Conservation (phyloP, 2,329 filamentous ascomycete species). For the Fusarium continuum region DNA sequence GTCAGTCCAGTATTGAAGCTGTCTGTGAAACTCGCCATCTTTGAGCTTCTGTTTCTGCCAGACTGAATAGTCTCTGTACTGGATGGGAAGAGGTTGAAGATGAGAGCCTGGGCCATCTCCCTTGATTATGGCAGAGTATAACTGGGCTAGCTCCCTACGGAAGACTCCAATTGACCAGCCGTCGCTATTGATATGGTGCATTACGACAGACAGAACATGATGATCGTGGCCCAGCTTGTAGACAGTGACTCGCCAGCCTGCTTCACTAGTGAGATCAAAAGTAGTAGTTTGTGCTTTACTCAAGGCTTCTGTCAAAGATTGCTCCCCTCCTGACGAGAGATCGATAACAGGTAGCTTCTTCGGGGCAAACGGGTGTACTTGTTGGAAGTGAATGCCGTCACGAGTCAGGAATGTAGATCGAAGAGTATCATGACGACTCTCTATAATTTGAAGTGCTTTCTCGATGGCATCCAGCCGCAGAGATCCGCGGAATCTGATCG, state of each 20-base stretch:
- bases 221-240: background rate
- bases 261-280: slow-evolving; percentile 13
- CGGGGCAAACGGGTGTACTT: no score
- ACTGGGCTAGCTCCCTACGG: slow-evolving; percentile 12
- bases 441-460: no score
- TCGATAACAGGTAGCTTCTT: no score
- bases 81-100: slow-evolving; percentile 34
- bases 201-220: slow-evolving; percentile 25
- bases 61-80: slow-evolving; percentile 39
- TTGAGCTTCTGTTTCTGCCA: slow-evolving; percentile 45
- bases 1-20: slow-evolving; percentile 15
- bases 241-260: slow-evolving; percentile 28
- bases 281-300: slow-evolving; percentile 5
- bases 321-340: no score
- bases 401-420: no score
- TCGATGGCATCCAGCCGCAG: no score
- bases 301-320: background rate
- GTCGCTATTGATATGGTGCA: slow-evolving; percentile 41
- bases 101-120: no score
- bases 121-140: slow-evolving; percentile 29
- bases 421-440: no score
- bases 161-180: slow-evolving; percentile 36
- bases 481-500: no score
- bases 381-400: no score
- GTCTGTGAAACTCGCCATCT: slow-evolving; percentile 14